Evolutionary conservation across 2,329 filamentous ascomycete genomes (phyloP).

Genomic region (Paradendryphiella salina): DNA sequence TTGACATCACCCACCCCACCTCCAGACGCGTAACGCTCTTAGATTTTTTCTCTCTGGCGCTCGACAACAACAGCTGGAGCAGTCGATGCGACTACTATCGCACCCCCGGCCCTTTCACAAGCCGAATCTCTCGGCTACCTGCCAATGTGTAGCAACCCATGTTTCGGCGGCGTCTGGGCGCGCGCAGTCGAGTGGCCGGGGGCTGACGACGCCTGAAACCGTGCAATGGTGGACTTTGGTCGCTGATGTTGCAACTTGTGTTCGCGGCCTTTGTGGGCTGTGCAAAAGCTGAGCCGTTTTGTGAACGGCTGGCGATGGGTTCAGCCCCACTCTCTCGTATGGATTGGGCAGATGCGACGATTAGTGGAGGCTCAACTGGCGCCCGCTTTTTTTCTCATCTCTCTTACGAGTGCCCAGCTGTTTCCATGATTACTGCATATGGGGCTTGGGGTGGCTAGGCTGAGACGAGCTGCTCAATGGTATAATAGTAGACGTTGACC

Average conservation of each 20-base stretch:
- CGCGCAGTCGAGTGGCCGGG: constrained; percentile 17
- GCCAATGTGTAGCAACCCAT: constrained; percentile 11
- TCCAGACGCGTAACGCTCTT: constrained; percentile 6
- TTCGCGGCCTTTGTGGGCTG: constrained; percentile 26
- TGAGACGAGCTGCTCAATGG: constrained; percentile 16
- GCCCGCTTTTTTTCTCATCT: constrained; percentile 4
- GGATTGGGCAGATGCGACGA: not conserved
- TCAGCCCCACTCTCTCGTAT: constrained; percentile 6
- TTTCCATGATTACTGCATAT: constrained; percentile 18
- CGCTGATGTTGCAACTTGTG: not conserved
- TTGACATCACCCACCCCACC: constrained; percentile 16
- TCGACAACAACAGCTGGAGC: too few relatives aligned
- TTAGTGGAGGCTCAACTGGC: constrained; percentile 1
- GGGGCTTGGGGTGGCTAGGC: constrained; percentile 14
- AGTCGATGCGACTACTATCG: not conserved
- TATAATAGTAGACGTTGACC: constrained; percentile 14
- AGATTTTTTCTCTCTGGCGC: not conserved
- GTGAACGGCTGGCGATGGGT: constrained; percentile 3
- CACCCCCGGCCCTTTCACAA: constrained; percentile 2
- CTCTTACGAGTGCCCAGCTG: constrained; percentile 12
- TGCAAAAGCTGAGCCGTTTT: constrained; percentile 12
- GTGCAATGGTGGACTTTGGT: not conserved
- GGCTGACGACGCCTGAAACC: constrained; percentile 46
- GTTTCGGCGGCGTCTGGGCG: constrained; percentile 37
- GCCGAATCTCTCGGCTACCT: constrained; percentile 1